Percentiles rank a stretch among this genome's conserved stretches.
These are phyloP conservation scores for Leptodontidium sp. DNA, from an alignment of 2,329 filamentous ascomycete species.

Conservation along the genomic window DNA sequence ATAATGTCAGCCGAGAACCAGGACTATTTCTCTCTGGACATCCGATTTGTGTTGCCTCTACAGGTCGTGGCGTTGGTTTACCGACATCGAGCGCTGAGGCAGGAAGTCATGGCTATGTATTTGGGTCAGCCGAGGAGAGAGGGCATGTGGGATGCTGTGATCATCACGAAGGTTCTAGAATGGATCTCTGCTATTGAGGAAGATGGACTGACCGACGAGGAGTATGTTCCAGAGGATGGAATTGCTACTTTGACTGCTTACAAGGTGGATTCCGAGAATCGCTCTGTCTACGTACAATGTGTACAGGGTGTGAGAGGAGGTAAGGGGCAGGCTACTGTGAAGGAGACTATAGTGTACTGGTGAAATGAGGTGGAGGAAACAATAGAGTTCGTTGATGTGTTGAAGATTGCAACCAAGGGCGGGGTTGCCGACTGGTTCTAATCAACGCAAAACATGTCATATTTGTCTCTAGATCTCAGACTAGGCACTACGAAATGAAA, in stretches of 20 bases:
- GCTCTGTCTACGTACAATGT: neutral
- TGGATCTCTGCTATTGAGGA: conserved; percentile 29
- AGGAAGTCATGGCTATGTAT: conserved; percentile 8
- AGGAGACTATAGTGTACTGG: neutral
- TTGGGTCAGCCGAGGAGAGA: conserved; percentile 15
- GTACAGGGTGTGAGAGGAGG: neutral
- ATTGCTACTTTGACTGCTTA: conserved; percentile 1
- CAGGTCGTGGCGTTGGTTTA: conserved; percentile 20
- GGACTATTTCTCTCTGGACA: conserved; percentile 17
- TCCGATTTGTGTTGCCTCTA: conserved; percentile 22
- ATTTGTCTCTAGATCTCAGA: too few species aligned
- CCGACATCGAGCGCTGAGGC: conserved; percentile 17
- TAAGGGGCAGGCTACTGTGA: neutral
- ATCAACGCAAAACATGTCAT: too few species aligned
- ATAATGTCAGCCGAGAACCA: neutral
- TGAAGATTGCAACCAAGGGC: too few species aligned
- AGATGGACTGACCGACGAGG: conserved; percentile 8
- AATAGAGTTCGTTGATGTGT: too few species aligned
- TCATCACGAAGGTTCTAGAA: conserved; percentile 22
- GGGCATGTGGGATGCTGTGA: conserved; percentile 22
- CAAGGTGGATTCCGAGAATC: conserved; percentile 13
- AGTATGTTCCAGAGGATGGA: conserved; percentile 23
- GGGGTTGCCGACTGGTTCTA: too few species aligned
- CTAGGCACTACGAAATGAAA: too few species aligned
- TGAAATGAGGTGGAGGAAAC: neutral